Base-by-base conservation (phyloP, 2,329 filamentous ascomycete genomes). In the Talaromyces sp. region DNA sequence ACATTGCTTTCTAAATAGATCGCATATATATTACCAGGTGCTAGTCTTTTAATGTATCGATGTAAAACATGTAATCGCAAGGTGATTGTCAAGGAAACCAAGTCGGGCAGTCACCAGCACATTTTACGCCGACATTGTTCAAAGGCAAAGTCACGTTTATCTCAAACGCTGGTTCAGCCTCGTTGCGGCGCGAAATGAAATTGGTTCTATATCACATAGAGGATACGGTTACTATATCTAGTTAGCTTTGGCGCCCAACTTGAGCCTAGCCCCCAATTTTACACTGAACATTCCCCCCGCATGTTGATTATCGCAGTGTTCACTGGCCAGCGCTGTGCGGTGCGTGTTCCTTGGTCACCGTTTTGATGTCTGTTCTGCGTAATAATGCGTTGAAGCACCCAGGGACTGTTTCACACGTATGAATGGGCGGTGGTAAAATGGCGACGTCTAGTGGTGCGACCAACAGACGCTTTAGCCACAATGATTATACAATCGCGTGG, bases 401-500 rank as follows among this genome's bases (percentile, higher is more conserved):
- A 7, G 36, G 36, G 12, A 4, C 12, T 36, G 16, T n/a, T 14
- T 7, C 34, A 5, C 14, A 36, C 34, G 36, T 40, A n/a, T 40
- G 16, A 40, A 40, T n/a, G 6, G 14, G 16, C 16, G 14, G n/a
- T 40, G 36, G 5, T 0, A n/a, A n/a, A 40, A 40, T 40, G 36
- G 36, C 4, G 36, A 40, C 36, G 8, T 40, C 36, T 40, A 40
- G n/a, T 40, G 14, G 36, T 40, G 36, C 36, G 5, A 40, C 36
- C 36, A 40, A 40, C 36, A 40, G 36, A 40, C 36, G 14, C 12
- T 16, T 40, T 40, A n/a, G 14, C 5, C 34, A 59, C 27, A 34
- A 59, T n/a, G 52, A 60, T 14, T 60, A 47, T n/a, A 56, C 58
- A 4, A 52, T 50, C 10, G 58, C 51, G 1, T 60, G 51, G 58